Base-by-base conservation (phyloP, 2,329 filamentous ascomycete species). In the Lasiodiplodia sp. region DNA sequence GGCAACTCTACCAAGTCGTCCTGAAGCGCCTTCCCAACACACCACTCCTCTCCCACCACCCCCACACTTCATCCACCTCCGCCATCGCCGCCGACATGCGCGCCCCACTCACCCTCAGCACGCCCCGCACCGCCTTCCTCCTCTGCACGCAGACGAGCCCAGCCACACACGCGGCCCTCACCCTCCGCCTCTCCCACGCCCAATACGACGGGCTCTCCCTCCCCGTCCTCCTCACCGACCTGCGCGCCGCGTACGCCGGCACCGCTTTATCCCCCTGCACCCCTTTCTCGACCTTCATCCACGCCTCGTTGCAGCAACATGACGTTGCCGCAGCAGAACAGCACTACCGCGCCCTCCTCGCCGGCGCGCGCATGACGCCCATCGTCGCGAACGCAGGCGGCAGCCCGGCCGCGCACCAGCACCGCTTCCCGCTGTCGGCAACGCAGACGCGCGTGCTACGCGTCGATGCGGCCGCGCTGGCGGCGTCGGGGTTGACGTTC, bases 51-150 rank as follows among this genome's bases (percentile, higher is more conserved):
- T 23, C 25, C 2, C 11, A 31, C 21, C 21, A 53, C 8, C 12
- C 12, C 21, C 12, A 16, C 11, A 28, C n/a, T 4, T 21, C 40
- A 66, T 69, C 79, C 5, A 66, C 71, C 1, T 67, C 76, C 14
- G 82, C 81, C 65, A 76, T 83, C 2, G 69, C 74, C 18, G 49
- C 71, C 1, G 79, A 81, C 66, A 75, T 75, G 16, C 70, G 73
- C 11, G 73, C 77, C 37, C 68, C 72, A 0, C 82, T 83, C 78
- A 76, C 76, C 23, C 75, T 82, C 10, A 81, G 82, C 2, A 72
- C 74, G 28, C 72, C 74, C 7, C 72, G 83, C 1, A 77, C 79
- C 64, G 75, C 79, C 18, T 81, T 78, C 62, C 79, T 76, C 11
- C 70, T 83, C 14, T 70, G 80, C 5, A 37, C 49, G 10, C 16